These are phyloP conservation scores for Ulmus americana DNA, from an alignment of 331 rosid species.

Conservation along the genomic window DNA sequence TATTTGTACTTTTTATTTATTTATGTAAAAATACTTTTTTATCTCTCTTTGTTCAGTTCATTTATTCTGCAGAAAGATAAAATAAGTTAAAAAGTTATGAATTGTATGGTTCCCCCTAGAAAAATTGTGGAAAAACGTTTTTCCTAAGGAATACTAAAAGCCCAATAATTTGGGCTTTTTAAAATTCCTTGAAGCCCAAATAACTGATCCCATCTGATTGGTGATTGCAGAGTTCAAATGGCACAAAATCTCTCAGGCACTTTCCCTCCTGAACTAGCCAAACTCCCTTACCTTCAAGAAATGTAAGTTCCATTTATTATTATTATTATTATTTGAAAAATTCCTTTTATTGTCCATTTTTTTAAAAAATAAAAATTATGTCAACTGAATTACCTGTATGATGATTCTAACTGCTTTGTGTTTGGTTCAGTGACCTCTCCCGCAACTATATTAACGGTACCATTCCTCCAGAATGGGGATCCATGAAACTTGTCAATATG, in stretches of 20 bases:
- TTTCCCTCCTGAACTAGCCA: constrained; percentile 48
- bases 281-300: constrained; percentile 40
- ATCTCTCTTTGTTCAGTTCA: too few relatives aligned
- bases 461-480: constrained; percentile 73
- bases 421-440: constrained; percentile 45
- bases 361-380: too few relatives aligned
- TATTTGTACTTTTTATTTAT: too few relatives aligned
- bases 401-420: background rate
- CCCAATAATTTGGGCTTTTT: too few relatives aligned
- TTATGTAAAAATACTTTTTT: too few relatives aligned
- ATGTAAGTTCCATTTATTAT: constrained; percentile 31
- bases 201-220: too few relatives aligned
- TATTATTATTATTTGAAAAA: background rate
- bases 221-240: constrained; percentile 31
- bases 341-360: background rate
- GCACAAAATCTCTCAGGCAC: constrained; percentile 42
- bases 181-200: too few relatives aligned
- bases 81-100: too few relatives aligned
- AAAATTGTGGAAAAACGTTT: too few relatives aligned
- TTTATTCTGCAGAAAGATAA: too few relatives aligned
- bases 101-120: too few relatives aligned
- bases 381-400: background rate
- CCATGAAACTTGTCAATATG: constrained; percentile 40
- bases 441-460: constrained; percentile 63
- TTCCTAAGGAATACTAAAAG: too few relatives aligned